These are phyloP conservation scores for Eucalyptus grandis DNA, from an alignment of 345 rosid genomes.

Conservation along the genomic window DNA sequence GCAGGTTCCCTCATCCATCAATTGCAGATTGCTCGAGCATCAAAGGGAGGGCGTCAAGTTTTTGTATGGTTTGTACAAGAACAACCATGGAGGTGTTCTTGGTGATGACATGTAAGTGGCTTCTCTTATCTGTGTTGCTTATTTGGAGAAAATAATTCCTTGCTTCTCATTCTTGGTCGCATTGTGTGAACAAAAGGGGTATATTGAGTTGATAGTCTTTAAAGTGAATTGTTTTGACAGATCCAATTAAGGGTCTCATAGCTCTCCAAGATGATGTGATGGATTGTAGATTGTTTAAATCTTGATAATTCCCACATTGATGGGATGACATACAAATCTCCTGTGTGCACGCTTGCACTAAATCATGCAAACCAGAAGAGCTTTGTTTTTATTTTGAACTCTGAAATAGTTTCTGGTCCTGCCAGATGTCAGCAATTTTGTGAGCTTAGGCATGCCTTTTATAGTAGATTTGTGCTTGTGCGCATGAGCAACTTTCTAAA, in stretches of 20 bases:
- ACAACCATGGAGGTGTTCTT: conserved; percentile 86
- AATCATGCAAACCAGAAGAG: background rate
- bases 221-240: background rate
- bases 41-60: conserved; percentile 80
- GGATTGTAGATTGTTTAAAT: background rate
- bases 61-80: conserved; percentile 50
- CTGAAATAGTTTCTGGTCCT: background rate
- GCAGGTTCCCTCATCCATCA: conserved; percentile 84
- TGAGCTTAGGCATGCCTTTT: background rate
- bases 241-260: background rate
- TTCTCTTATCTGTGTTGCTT: background rate
- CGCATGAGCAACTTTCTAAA: background rate
- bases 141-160: background rate
- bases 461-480: background rate
- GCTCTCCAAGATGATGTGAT: background rate
- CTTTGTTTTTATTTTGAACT: background rate
- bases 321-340: background rate
- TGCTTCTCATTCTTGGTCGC: background rate
- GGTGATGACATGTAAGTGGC: conserved; percentile 93
- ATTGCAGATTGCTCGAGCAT: conserved; percentile 85
- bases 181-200: background rate
- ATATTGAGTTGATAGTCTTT: background rate
- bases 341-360: rapidly evolving
- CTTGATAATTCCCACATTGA: background rate
- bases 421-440: background rate